Conservation (phyloP, 2,329 filamentous ascomycete genomes). For the Capronia americana region DNA sequence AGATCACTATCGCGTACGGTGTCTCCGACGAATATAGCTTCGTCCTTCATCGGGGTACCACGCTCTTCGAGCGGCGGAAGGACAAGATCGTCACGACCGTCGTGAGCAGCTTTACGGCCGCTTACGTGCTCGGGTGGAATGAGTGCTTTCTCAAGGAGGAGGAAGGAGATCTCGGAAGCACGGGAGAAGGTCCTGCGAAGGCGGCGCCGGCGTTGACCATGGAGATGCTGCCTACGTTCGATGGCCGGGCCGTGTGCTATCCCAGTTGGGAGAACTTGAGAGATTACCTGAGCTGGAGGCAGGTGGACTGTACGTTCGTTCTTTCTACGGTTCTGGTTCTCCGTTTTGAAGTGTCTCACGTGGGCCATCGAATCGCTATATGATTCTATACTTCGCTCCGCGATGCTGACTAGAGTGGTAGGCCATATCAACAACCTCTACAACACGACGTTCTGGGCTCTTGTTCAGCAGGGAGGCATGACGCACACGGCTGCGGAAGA, state of each 20-base stretch:
- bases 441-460: conserved; percentile 93
- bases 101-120: conserved; percentile 89
- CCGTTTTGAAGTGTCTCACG: not conserved
- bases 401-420: conserved; percentile 45
- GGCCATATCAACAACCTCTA: conserved; percentile 98
- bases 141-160: conserved; percentile 6
- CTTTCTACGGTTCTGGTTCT: not conserved
- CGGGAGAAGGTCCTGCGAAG: not conserved
- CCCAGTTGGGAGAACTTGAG: conserved; percentile 80
- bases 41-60: conserved; percentile 81
- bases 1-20: conserved; percentile 87
- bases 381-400: conserved; percentile 20
- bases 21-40: conserved; percentile 97
- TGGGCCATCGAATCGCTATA: not conserved
- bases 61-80: conserved; percentile 82
- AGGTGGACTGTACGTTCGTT: conserved; percentile 81
- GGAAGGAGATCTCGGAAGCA: not conserved
- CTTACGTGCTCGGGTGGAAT: conserved; percentile 82
- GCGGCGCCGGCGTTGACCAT: conserved; percentile 61
- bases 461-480: conserved; percentile 80
- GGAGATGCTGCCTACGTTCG: conserved; percentile 81
- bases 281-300: conserved; percentile 96
- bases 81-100: conserved; percentile 92
- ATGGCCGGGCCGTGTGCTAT: conserved; percentile 89
- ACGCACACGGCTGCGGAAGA: conserved; percentile 80